Evolutionary conservation across 306 rosid species (phyloP).

Genomic region (Fragaria iinumae): DNA sequence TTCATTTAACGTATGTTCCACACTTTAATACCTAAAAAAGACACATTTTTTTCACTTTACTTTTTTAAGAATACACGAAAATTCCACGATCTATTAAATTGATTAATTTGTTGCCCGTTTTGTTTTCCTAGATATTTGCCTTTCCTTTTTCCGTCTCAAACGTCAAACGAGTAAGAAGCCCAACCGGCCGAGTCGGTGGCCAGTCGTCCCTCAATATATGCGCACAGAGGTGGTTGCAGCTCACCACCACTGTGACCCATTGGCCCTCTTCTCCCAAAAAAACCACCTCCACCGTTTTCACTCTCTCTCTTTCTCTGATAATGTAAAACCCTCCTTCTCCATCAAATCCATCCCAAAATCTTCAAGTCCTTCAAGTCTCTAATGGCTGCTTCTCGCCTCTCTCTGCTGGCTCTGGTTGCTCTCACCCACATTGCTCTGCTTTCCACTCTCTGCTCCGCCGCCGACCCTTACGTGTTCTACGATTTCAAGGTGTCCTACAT

Average conservation of each 20-base stretch:
- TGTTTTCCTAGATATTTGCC: too few relatives aligned
- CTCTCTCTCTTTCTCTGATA: background rate
- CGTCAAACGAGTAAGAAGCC: too few relatives aligned
- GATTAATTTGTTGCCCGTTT: background rate
- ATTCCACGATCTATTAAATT: background rate
- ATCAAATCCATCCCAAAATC: background rate
- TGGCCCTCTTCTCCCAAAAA: background rate
- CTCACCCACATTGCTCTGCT: constrained; percentile 39
- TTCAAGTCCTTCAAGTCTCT: background rate
- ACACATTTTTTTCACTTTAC: background rate
- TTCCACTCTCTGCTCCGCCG: constrained; percentile 45
- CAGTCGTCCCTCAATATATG: constrained; percentile 1
- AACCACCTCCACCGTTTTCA: background rate
- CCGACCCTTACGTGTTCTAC: constrained; percentile 51
- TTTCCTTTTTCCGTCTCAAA: background rate
- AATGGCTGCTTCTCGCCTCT: constrained; percentile 39
- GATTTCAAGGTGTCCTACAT: constrained; percentile 61
- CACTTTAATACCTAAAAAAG: background rate
- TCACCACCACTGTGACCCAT: background rate
- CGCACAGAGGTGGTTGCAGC: background rate
- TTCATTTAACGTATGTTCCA: background rate
- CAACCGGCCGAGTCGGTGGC: constrained; percentile 13
- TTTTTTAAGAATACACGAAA: too few relatives aligned
- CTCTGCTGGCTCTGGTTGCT: constrained; percentile 41
- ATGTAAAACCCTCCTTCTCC: constrained; percentile 6